Conservation (phyloP, 768 basidiomycete genomes). For the Lentinus tigrinus region DNA sequence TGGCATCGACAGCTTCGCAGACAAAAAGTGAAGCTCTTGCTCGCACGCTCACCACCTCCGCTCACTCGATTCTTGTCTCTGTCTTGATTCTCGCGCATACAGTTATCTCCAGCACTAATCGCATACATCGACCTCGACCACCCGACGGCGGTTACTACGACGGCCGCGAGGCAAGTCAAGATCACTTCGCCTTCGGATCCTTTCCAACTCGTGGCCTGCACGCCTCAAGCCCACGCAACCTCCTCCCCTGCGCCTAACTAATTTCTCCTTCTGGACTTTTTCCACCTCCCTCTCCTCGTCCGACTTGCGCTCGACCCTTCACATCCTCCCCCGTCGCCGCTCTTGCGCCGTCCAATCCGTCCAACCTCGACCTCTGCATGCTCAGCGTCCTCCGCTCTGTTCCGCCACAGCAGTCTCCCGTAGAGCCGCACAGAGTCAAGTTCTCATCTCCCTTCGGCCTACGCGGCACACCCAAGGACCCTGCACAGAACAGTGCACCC, state of each 20-base stretch:
- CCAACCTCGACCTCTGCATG: constrained; percentile 37
- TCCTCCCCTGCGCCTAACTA: constrained; percentile 28
- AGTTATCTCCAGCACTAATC: constrained; percentile 8
- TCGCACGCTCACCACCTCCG: too few relatives aligned
- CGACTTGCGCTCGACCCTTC: constrained; percentile 22
- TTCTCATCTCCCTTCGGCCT: constrained; percentile 51
- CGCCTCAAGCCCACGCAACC: constrained; percentile 32
- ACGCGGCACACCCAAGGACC: constrained; percentile 31
- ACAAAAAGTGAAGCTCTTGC: too few relatives aligned
- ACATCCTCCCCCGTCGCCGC: constrained; percentile 23
- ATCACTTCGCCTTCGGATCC: constrained; percentile 14
- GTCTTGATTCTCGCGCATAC: not conserved
- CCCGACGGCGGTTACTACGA: not conserved
- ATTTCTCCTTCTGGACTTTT: constrained; percentile 22
- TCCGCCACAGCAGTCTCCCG: constrained; percentile 29
- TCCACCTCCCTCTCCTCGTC: constrained; percentile 26
- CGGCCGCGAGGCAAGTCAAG: not conserved
- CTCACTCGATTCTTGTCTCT: not conserved
- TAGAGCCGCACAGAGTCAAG: constrained; percentile 39
- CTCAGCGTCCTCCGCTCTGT: constrained; percentile 37
- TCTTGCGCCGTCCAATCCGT: constrained; percentile 25
- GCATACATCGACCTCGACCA: constrained; percentile 3
- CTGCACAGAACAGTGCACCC: constrained; percentile 12
- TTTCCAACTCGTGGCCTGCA: constrained; percentile 38
- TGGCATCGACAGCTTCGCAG: too few relatives aligned